phyloP scores from a whole-genome alignment of 305 asterid species.

The Fraxinus baroniana region DNA sequence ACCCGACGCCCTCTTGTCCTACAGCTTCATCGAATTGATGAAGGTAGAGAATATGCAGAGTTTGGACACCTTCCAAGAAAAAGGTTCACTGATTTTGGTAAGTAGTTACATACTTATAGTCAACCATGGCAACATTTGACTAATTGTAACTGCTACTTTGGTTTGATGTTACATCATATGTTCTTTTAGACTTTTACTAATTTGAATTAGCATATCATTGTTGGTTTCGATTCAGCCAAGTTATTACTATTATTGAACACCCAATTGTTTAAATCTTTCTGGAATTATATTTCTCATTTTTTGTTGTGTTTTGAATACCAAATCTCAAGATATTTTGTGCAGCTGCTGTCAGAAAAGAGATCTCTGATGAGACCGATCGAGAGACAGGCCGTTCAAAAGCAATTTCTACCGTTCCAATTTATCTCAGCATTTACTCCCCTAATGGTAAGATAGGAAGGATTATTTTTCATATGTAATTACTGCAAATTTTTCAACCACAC shows the following conservation, averaged over 20 bases:
- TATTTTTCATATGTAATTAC: slow-evolving; percentile 8
- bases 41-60: slow-evolving; percentile 79
- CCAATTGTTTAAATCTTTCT: not conserved
- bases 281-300: not conserved
- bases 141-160: not conserved
- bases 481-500: not conserved
- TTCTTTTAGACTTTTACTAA: not conserved
- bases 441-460: slow-evolving; percentile 37
- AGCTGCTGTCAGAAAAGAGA: slow-evolving; percentile 73
- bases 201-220: not conserved
- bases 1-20: slow-evolving; percentile 78
- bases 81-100: slow-evolving; percentile 69
- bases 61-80: slow-evolving; percentile 74
- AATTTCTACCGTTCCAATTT: slow-evolving; percentile 65
- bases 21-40: slow-evolving; percentile 73
- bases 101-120: slow-evolving; percentile 6
- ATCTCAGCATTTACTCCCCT: slow-evolving; percentile 71
- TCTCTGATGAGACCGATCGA: slow-evolving; percentile 71
- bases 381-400: slow-evolving; percentile 65
- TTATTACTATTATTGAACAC: not conserved
- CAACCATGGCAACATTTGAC: not conserved
- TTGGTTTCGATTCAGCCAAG: not conserved
- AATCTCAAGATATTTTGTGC: slow-evolving; percentile 24
- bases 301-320: not conserved
- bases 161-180: not conserved